Evolutionary conservation across 371 early-diverging fungal genomes (phyloP), one percentile per base, ranked within the genome.

Genomic region (Dipsacomyces acuminosporus): DNA sequence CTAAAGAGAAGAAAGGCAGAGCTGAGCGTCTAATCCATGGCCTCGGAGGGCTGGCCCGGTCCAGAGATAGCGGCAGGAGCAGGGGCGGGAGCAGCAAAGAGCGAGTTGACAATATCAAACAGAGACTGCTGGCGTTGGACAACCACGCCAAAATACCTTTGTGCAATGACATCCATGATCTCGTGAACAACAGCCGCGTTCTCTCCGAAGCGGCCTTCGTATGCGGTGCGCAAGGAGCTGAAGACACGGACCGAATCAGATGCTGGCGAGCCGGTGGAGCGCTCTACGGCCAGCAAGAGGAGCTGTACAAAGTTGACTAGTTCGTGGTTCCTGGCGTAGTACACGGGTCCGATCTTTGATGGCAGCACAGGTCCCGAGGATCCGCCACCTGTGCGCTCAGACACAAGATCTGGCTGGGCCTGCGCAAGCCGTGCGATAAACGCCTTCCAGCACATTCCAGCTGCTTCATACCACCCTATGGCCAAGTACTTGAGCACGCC

Each of bases 401-500:
- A 45, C 9, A 74, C 64, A 8, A 44, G 26, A 22, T 67, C 64
- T 22, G 66, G 49, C 18, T 62, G 64, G 2, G 40, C 60, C 15
- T 63, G 50, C 22, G 62, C 77, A 20, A 76, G 56, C 11, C 62
- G 61, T 21, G 78, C 65, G 9, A 79, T 57, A 60, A 86, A 92
- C 11, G 78, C 79, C 18, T 74, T 69, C 59, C 80, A 86, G 47
- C 85, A 79, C 8, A 78, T 53, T 24, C 78, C 78, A 3, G 92
- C 93, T 53, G 87, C 83, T 21, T 81, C 81, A 41, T 89, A 75
- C 59, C 86, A 87, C 41, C 82, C 80, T 60, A 83, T 69, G 4
- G 84, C 82, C 40, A 91, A 72, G 52, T 78, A 89, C 86, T 87
- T 88, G 25, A 93, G 75, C 15, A 89, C 87, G 9, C 81, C 83